phyloP scores from a whole-genome alignment of 495 filamentous ascomycete genomes.

The Tuber brumale region DNA sequence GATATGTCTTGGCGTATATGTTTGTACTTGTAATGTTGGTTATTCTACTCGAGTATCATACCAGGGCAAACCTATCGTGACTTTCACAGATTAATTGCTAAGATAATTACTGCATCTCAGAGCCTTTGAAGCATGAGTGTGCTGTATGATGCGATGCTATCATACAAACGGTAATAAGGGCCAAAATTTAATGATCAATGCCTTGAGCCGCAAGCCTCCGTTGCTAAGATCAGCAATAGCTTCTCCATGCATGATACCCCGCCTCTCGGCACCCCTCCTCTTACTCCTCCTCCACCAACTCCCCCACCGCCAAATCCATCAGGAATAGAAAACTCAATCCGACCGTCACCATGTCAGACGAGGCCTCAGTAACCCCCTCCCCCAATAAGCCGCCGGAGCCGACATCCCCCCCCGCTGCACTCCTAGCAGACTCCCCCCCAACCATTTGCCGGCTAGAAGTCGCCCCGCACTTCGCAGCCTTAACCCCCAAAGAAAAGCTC shows the following conservation, averaged over 20 bases:
- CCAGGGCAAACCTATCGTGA: not conserved
- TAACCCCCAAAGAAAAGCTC: conserved; percentile 69
- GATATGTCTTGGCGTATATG: not conserved
- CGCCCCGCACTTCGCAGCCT: conserved; percentile 78
- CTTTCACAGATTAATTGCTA: not conserved
- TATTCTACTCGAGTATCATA: no score
- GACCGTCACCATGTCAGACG: conserved; percentile 15
- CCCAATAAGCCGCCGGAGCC: not conserved
- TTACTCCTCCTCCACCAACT: not conserved
- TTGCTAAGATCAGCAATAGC: not conserved
- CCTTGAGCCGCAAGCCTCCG: not conserved
- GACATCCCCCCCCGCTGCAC: conserved; percentile 11
- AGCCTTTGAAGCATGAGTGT: not conserved
- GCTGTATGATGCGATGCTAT: no score
- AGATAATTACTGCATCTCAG: not conserved
- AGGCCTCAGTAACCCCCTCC: no score
- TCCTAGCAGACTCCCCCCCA: conserved; percentile 79
- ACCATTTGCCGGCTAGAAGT: conserved; percentile 77
- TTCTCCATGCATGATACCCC: not conserved
- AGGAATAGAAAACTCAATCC: not conserved
- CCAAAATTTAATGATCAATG: not conserved
- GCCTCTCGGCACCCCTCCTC: not conserved
- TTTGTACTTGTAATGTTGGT: not conserved
- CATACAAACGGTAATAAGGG: not conserved
- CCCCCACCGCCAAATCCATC: conserved; percentile 1